A percentile compares a stretch with the other conserved stretches of the same genome.
These are phyloP conservation scores for Arachis hypogaea DNA, from an alignment of 306 rosid species.

Conservation along the genomic window DNA sequence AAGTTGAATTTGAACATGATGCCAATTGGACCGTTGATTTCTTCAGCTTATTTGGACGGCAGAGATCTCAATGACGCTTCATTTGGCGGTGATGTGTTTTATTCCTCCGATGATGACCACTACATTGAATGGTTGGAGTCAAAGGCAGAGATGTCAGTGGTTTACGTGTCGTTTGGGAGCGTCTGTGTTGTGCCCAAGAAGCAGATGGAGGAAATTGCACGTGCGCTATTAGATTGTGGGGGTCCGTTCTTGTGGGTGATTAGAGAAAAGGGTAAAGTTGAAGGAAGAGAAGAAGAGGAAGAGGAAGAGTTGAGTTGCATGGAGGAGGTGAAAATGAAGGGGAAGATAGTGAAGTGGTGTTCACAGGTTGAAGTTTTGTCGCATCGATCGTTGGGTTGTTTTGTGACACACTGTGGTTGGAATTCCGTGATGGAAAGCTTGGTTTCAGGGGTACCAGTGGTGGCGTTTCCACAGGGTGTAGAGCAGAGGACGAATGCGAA, in stretches of 20 bases:
- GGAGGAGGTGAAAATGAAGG: slow-evolving; percentile 42
- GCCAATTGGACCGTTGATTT: slow-evolving; percentile 65
- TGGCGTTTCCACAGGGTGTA: slow-evolving; percentile 50
- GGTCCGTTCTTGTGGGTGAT: slow-evolving; percentile 65
- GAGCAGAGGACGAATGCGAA: slow-evolving; percentile 64
- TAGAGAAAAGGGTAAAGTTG: not conserved
- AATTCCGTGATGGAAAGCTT: slow-evolving; percentile 57
- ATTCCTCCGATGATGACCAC: not conserved
- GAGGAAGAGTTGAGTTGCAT: slow-evolving; percentile 28
- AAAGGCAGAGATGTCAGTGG: slow-evolving; percentile 40
- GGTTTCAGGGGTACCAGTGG: slow-evolving; percentile 49
- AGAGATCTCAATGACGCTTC: slow-evolving; percentile 34
- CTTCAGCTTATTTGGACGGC: slow-evolving; percentile 41
- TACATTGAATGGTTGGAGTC: slow-evolving; percentile 62
- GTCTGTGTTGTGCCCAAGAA: slow-evolving; percentile 24
- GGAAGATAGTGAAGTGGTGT: slow-evolving; percentile 60
- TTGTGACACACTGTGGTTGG: slow-evolving; percentile 62
- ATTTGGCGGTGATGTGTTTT: not conserved
- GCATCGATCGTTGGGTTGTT: slow-evolving; percentile 51
- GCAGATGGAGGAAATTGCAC: slow-evolving; percentile 64
- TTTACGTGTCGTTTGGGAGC: slow-evolving; percentile 74
- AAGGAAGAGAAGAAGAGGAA: slow-evolving; percentile 2
- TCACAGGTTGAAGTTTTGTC: slow-evolving; percentile 61
- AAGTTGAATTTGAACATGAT: slow-evolving; percentile 30
- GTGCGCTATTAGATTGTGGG: slow-evolving; percentile 54